Conservation (phyloP, 2,329 filamentous ascomycete species). For the Penicillium nordicum region DNA sequence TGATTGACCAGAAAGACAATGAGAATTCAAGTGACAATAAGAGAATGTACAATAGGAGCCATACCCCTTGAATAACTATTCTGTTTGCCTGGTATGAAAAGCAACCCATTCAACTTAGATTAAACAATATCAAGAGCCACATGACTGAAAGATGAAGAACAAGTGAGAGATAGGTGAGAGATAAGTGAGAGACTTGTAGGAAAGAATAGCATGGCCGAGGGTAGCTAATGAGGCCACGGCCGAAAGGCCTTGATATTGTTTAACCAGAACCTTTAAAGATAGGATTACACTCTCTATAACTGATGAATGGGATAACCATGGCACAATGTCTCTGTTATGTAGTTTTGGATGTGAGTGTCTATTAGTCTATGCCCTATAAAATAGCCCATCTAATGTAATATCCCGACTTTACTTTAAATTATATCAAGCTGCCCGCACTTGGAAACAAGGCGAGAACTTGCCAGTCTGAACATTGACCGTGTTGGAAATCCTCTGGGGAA, state of each 20-base stretch:
- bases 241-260: not conserved
- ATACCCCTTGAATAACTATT: not conserved
- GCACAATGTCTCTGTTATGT: not conserved
- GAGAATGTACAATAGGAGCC: not conserved
- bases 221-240: not conserved
- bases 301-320: not conserved
- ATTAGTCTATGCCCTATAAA: not conserved
- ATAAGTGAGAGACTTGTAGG: not conserved
- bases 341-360: not conserved
- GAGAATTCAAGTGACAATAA: not conserved
- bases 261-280: not conserved
- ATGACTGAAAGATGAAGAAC: not conserved
- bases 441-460: not conserved
- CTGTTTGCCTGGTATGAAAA: not conserved
- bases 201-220: not conserved
- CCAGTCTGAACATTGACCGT: slow-evolving; percentile 1
- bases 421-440: not conserved
- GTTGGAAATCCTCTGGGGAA: not conserved
- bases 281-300: not conserved
- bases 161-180: too few species aligned
- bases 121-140: not conserved
- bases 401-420: not conserved
- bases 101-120: not conserved
- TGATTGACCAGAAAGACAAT: not conserved
- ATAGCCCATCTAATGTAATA: not conserved